Evolutionary conservation across 345 rosid species (phyloP), one percentile per base, ranked within the genome.

Genomic region (Hypericum androsaemum): DNA sequence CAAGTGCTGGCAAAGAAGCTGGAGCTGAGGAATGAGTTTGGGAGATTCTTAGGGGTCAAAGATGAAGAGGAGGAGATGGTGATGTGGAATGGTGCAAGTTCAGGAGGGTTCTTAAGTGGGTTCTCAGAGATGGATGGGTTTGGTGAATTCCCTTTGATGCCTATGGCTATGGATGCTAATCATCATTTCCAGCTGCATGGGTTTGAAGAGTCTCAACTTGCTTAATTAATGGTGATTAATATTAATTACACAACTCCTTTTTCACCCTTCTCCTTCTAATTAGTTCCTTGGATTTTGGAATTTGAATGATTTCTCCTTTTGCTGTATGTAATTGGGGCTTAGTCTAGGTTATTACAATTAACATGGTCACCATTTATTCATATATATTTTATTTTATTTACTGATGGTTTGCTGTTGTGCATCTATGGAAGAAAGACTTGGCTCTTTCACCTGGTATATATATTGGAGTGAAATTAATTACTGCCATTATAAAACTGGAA

Each of bases 91-190:
- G 68, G 69, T 10, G 75, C 70, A 41, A 64, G 56, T 57, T 67
- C 71, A 38, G 80, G 79, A 42, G 84, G 77, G 6, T 82, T 78
- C 59, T 71, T 78, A 13, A 64, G 70, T 37, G 76, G 77, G 0
- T 80, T 86, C 58, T 66, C 75, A 56, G 87, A 84, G 65, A 76
- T 84, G 15, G 88, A 78, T 62, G 94, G 89, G 6, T 78, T 83
- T 58, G 80, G 64, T 61, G 87, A 78, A 61, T 73, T 78, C 43
- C 64, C 89, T 13, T 66, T 70, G 58, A 47, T 71, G 22, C 80
- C 82, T 58, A 22, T 22, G 32, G 4, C 32, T 22, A 45, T 67
- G 64, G 78, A 64, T 62, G 45, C 70, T 52, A 51, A 74, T 52
- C 67, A 53, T 22, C 32, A 22, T 4, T 22, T 22, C 2, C 32